phyloP scores from a whole-genome alignment of 495 filamentous ascomycete genomes.

The Thermothielavioides terrestris region DNA sequence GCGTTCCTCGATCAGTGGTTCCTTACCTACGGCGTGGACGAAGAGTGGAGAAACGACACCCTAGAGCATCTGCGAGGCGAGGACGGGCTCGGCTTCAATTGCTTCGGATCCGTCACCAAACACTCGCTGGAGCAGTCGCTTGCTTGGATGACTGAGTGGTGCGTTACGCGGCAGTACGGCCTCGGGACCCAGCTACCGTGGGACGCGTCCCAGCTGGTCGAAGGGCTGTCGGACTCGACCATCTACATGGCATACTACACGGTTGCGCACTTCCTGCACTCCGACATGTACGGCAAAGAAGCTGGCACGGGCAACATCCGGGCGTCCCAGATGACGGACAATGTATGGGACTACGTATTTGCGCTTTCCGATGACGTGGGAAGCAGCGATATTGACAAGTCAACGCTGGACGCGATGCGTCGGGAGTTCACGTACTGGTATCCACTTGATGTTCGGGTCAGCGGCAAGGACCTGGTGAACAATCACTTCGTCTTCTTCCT shows the following conservation, averaged over 20 bases:
- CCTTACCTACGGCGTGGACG: conserved; percentile 82
- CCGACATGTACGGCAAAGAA: conserved; percentile 62
- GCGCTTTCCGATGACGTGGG: conserved; percentile 16
- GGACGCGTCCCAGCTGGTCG: conserved; percentile 82
- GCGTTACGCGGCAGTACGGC: conserved; percentile 82
- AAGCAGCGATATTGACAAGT: conserved; percentile 57
- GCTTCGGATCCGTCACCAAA: conserved; percentile 67
- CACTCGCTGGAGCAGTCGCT: conserved; percentile 75
- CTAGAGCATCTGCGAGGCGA: conserved; percentile 59
- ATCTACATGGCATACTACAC: conserved; percentile 98
- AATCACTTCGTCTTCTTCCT: conserved; percentile 94
- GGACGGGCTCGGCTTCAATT: conserved; percentile 57
- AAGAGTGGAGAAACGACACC: conserved; percentile 55
- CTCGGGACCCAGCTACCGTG: conserved; percentile 88
- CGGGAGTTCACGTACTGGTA: conserved; percentile 95
- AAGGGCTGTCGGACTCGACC: conserved; percentile 80
- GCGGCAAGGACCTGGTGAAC: conserved; percentile 77
- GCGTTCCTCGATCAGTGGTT: conserved; percentile 95
- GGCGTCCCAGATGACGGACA: conserved; percentile 83
- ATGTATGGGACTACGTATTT: conserved; percentile 94
- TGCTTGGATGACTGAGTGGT: conserved; percentile 89
- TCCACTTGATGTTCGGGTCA: conserved; percentile 74
- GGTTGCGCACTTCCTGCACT: conserved; percentile 76
- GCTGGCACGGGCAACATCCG: conserved; percentile 54
- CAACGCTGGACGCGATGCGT: conserved; percentile 64